Base-by-base conservation (phyloP, 2,329 filamentous ascomycete species). In the Epichloe baconii region DNA sequence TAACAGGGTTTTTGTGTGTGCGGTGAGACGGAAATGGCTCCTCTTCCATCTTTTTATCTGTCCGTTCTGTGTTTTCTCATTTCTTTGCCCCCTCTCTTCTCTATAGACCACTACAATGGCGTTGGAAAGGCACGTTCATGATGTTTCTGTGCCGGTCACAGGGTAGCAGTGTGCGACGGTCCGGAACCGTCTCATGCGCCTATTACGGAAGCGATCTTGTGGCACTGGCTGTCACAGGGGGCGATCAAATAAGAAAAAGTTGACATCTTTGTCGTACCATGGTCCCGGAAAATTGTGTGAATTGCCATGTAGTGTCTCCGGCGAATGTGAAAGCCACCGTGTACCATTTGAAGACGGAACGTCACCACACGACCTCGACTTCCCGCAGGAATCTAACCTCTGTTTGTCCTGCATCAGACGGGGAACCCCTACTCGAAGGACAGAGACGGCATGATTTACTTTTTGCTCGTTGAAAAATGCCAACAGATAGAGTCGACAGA, bases 141-240 rank as follows among this genome's bases (percentile, higher is more conserved):
- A 45, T 35, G n/a, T 42, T 26, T 26, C 52, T 53, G 48, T 45
- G 48, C 52, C 31, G 49, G 52, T 10, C 44, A 31, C 48, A 26
- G 47, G 42, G 43, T 15, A 43, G 23, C 4, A 23, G 19, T 12
- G 5, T 43, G 31, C 12, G 14, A 41, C 37, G 52, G 45, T 53
- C 42, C n/a, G 49, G 49, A 53, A 53, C 44, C 38, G 31, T 53
- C 19, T 8, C 21, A 44, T 45, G 38, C 10, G 23, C 37, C 17
- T 23, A 37, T n/a, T 34, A 23, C 31, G n/a, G 21, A 41, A 41
- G 21, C 21, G 21, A 11, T 19, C 34, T 50, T 44, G 40, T 47
- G 48, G 36, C 44, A 51, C 49, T 43, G 49, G 42, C 19, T 51
- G 49, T 36, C 49, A 43, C 36, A 1, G 26, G 4, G 35, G 43